Percentiles rank a stretch among this genome's conserved stretches.
phyloP scores from a whole-genome alignment of 2,329 filamentous ascomycete genomes.

The Beauveria scarabaeidicola region DNA sequence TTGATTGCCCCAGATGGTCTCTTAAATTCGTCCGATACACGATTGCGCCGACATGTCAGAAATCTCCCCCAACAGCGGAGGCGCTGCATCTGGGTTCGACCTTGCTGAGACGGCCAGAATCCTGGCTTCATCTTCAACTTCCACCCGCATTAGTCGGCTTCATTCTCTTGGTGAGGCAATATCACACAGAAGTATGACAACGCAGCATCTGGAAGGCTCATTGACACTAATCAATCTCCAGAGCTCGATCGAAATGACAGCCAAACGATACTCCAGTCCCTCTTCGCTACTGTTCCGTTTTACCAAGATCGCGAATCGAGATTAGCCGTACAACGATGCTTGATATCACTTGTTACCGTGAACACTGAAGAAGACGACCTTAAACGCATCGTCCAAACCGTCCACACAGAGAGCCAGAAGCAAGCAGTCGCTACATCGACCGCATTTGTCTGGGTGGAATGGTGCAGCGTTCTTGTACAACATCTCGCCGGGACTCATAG shows the following conservation, averaged over 20 bases:
- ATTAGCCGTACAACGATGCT: slow-evolving; percentile 71
- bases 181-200: slow-evolving; percentile 40
- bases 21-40: background rate
- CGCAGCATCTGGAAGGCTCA: background rate
- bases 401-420: slow-evolving; percentile 69
- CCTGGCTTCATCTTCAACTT: slow-evolving; percentile 55
- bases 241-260: slow-evolving; percentile 42
- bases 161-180: slow-evolving; percentile 49
- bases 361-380: slow-evolving; percentile 48
- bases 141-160: slow-evolving; percentile 44
- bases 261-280: slow-evolving; percentile 53
- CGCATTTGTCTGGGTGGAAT: slow-evolving; percentile 84
- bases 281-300: slow-evolving; percentile 80
- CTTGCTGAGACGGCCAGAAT: slow-evolving; percentile 39
- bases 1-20: slow-evolving; percentile 10
- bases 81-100: slow-evolving; percentile 35
- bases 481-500: slow-evolving; percentile 52
- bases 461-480: slow-evolving; percentile 74
- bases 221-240: slow-evolving; percentile 17
- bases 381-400: slow-evolving; percentile 53
- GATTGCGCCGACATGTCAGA: slow-evolving; percentile 27
- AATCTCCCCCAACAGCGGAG: slow-evolving; percentile 35
- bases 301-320: slow-evolving; percentile 83
- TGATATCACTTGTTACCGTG: slow-evolving; percentile 56
- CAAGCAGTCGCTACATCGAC: slow-evolving; percentile 66